These are phyloP conservation scores for Leccinum uliginosum DNA, from an alignment of 768 basidiomycete genomes.

Conservation along the genomic window DNA sequence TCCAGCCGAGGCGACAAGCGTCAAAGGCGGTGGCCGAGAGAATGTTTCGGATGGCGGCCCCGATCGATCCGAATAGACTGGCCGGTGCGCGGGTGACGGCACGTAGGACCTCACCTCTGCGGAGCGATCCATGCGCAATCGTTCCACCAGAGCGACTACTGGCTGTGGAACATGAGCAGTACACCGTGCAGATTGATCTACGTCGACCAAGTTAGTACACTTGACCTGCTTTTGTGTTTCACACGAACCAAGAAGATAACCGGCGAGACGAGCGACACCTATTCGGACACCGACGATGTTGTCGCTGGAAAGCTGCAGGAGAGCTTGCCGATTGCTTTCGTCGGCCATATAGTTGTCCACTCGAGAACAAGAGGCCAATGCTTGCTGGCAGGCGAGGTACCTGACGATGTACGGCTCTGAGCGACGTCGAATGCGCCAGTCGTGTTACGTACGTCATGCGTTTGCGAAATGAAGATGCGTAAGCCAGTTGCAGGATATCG, in stretches of 20 bases:
- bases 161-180: slow-evolving; percentile 28
- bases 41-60: slow-evolving; percentile 32
- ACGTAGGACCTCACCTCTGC: slow-evolving; percentile 62
- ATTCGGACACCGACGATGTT: slow-evolving; percentile 80
- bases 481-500: slow-evolving; percentile 43
- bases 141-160: slow-evolving; percentile 39
- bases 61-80: slow-evolving; percentile 9
- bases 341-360: slow-evolving; percentile 37
- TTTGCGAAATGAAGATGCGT: slow-evolving; percentile 48
- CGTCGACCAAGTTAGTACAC: slow-evolving; percentile 3
- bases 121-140: slow-evolving; percentile 52
- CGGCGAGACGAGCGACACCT: slow-evolving; percentile 72
- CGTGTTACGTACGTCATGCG: slow-evolving; percentile 63
- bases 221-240: neutral
- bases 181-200: slow-evolving; percentile 14
- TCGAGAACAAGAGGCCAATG: slow-evolving; percentile 40
- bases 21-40: slow-evolving; percentile 34
- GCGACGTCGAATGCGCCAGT: slow-evolving; percentile 9
- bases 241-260: slow-evolving; percentile 50
- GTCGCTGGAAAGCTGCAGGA: slow-evolving; percentile 60
- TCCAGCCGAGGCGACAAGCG: slow-evolving; percentile 1
- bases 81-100: slow-evolving; percentile 27
- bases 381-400: slow-evolving; percentile 70
- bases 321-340: slow-evolving; percentile 43
- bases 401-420: slow-evolving; percentile 36